Evolutionary conservation across 2,329 filamentous ascomycete species (phyloP).

Genomic region (Blastomyces silverae): DNA sequence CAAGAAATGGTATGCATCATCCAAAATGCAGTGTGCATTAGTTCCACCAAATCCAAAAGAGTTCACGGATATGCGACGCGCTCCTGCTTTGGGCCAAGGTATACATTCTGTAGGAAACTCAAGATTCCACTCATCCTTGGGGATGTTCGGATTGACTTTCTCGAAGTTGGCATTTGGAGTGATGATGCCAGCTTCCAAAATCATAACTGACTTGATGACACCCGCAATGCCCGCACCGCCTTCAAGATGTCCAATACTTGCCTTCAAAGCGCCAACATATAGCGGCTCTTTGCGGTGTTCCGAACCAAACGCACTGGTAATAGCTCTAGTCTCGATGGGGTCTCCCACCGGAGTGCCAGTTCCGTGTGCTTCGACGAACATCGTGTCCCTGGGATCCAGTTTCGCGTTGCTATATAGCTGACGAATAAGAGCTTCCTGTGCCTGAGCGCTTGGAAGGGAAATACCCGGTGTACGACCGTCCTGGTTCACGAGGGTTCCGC

Average conservation of each 20-base stretch:
- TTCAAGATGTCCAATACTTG: constrained; percentile 23
- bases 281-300: constrained; percentile 14
- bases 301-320: constrained; percentile 17
- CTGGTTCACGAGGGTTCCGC: constrained; percentile 34
- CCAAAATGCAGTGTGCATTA: constrained; percentile 28
- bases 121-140: constrained; percentile 22
- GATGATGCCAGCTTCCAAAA: constrained; percentile 23
- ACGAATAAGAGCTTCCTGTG: constrained; percentile 26
- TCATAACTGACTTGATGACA: constrained; percentile 22
- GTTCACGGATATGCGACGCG: constrained; percentile 30
- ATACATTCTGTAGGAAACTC: constrained; percentile 21
- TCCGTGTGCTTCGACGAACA: constrained; percentile 29
- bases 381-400: constrained; percentile 15
- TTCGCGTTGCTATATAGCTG: constrained; percentile 24
- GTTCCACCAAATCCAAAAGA: constrained; percentile 31
- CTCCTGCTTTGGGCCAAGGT: constrained; percentile 26
- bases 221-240: constrained; percentile 21
- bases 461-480: constrained; percentile 41
- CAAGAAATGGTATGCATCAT: constrained; percentile 18
- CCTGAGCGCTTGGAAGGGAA: constrained; percentile 32
- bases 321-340: constrained; percentile 20
- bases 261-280: constrained; percentile 18
- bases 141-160: constrained; percentile 26
- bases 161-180: constrained; percentile 25
- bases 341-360: constrained; percentile 37